phyloP scores from a whole-genome alignment of 352 stramenopile species.

The Phytopythium oedochilum region DNA sequence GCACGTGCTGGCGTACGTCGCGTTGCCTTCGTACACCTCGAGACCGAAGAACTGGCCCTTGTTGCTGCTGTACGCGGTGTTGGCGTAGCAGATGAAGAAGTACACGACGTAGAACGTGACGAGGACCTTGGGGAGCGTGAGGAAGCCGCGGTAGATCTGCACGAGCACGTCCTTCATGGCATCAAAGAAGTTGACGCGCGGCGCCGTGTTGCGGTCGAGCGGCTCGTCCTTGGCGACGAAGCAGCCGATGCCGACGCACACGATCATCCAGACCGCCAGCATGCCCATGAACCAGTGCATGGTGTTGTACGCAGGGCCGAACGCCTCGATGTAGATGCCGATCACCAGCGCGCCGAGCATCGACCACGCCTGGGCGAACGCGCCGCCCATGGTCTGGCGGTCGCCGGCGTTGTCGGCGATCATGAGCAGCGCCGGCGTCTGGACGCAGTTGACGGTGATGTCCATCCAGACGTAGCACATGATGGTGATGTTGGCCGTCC shows the following conservation, averaged over 20 bases:
- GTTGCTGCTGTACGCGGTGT: conserved; percentile 54
- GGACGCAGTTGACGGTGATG: conserved; percentile 32
- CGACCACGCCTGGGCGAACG: conserved; percentile 17
- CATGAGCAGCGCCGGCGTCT: conserved; percentile 24
- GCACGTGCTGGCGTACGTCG: conserved; percentile 21
- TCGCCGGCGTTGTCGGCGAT: conserved; percentile 35
- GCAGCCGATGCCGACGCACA: conserved; percentile 28
- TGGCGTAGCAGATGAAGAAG: conserved; percentile 44
- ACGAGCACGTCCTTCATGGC: conserved; percentile 20
- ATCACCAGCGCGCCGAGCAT: too few relatives aligned
- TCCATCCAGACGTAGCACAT: conserved; percentile 45
- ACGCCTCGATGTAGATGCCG: too few relatives aligned
- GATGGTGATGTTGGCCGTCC: conserved; percentile 25
- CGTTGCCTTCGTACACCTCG: conserved; percentile 28
- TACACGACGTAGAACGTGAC: conserved; percentile 38
- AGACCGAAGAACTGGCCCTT: conserved; percentile 60
- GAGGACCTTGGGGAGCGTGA: conserved; percentile 28
- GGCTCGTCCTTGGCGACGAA: conserved; percentile 31
- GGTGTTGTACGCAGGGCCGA: too few relatives aligned
- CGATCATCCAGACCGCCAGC: conserved; percentile 36
- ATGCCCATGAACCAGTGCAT: not conserved
- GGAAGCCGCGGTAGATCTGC: conserved; percentile 30
- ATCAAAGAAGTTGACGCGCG: conserved; percentile 6
- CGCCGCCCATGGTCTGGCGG: conserved; percentile 25
- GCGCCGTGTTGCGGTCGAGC: conserved; percentile 9